Evolutionary conservation across 352 stramenopile species (phyloP).

Genomic region (Globisporangium ultimum): DNA sequence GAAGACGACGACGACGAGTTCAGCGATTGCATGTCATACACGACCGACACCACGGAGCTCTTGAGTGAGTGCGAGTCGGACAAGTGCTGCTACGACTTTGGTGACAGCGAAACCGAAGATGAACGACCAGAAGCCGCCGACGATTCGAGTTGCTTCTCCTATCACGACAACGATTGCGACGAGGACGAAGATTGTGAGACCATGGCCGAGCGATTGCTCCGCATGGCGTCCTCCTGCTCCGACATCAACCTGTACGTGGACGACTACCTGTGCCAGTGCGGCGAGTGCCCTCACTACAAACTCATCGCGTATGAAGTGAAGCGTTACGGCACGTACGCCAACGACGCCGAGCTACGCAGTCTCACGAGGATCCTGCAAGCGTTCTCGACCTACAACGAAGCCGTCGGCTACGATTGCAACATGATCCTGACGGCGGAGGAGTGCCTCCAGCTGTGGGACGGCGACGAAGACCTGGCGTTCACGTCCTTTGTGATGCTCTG

Average conservation of each 20-base stretch:
- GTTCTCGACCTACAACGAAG: conserved; percentile 75
- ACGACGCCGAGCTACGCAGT: conserved; percentile 25
- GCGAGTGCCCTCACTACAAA: conserved; percentile 58
- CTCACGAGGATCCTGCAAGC: conserved; percentile 56
- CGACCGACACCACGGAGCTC: conserved; percentile 46
- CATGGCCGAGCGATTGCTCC: conserved; percentile 25
- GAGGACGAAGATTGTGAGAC: conserved; percentile 31
- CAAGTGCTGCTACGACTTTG: conserved; percentile 10
- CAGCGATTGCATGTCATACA: conserved; percentile 39
- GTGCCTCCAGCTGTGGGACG: conserved; percentile 52
- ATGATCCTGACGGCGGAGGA: conserved; percentile 55
- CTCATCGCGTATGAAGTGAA: conserved; percentile 45
- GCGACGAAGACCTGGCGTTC: conserved; percentile 65
- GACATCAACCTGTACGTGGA: conserved; percentile 38
- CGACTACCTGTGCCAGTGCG: conserved; percentile 64
- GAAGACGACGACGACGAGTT: conserved; percentile 11
- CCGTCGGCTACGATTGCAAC: conserved; percentile 40
- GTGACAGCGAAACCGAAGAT: conserved; percentile 2
- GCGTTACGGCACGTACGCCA: conserved; percentile 23
- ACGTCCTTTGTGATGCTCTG: conserved; percentile 55
- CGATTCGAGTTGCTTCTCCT: conserved; percentile 2
- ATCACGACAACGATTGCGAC: conserved; percentile 15
- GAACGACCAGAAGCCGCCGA: not conserved
- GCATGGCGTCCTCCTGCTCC: conserved; percentile 18
- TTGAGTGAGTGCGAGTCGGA: conserved; percentile 34